Conservation (phyloP, 2,329 filamentous ascomycete genomes). For the Penicillium sp. region DNA sequence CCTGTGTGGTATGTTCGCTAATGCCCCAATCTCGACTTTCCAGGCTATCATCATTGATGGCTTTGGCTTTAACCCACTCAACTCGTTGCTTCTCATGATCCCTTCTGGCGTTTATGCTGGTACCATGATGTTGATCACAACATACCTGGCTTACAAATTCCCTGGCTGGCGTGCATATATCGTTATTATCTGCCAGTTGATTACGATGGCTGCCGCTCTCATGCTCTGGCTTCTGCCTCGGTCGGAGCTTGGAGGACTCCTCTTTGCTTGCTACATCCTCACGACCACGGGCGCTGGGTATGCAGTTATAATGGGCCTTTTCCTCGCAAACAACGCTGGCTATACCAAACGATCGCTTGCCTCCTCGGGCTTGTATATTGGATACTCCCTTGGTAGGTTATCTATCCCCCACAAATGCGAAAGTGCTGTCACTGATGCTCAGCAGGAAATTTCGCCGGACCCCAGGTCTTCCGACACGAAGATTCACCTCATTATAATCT, state of each 20-base stretch:
- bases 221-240: conserved; percentile 2
- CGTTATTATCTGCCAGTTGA: not conserved
- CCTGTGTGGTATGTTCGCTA: conserved; percentile 46
- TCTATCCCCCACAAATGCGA: not conserved
- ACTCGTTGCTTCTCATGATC: conserved; percentile 47
- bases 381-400: not conserved
- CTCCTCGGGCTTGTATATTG: not conserved
- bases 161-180: conserved; percentile 2
- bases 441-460: conserved; percentile 1
- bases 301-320: not conserved
- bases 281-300: not conserved
- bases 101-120: conserved; percentile 42
- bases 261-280: not conserved
- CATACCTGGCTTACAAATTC: conserved; percentile 44
- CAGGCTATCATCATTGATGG: conserved; percentile 49
- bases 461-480: not conserved
- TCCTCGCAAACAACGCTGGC: not conserved
- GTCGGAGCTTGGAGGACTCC: not conserved
- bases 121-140: conserved; percentile 42
- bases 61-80: conserved; percentile 47
- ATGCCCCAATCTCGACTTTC: conserved; percentile 49
- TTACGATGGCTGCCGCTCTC: not conserved
- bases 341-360: not conserved
- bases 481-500: not conserved
- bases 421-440: not conserved